phyloP scores from a whole-genome alignment of 768 basidiomycete genomes.

The Phanerochaete carnosa region DNA sequence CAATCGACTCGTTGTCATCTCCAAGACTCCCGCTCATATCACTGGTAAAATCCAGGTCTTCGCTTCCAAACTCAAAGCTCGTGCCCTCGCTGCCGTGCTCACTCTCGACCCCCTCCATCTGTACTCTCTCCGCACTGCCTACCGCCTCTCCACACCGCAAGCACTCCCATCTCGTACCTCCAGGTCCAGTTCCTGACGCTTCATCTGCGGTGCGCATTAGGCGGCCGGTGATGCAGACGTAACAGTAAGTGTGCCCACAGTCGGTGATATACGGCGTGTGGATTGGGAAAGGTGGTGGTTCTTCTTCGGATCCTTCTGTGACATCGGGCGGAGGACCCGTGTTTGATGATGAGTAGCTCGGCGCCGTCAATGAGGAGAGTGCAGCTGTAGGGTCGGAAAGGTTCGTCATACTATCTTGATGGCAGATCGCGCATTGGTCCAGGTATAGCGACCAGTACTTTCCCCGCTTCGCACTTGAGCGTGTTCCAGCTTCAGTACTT shows the following conservation, averaged over 20 bases:
- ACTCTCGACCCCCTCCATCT: slow-evolving; percentile 29
- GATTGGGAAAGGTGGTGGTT: slow-evolving; percentile 60
- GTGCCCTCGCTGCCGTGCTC: slow-evolving; percentile 19
- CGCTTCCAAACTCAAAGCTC: slow-evolving; percentile 24
- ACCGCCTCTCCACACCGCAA: slow-evolving; percentile 73
- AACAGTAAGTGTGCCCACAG: slow-evolving; percentile 89
- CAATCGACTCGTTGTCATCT: slow-evolving; percentile 29
- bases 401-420: slow-evolving; percentile 66
- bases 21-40: slow-evolving; percentile 27
- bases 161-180: slow-evolving; percentile 73
- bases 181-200: slow-evolving; percentile 27
- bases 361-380: slow-evolving; percentile 33
- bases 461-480: slow-evolving; percentile 32
- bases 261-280: slow-evolving; percentile 80
- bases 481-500: background rate
- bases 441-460: slow-evolving; percentile 67
- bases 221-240: slow-evolving; percentile 85
- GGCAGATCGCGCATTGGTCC: slow-evolving; percentile 89
- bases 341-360: slow-evolving; percentile 25
- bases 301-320: slow-evolving; percentile 29
- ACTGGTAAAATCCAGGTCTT: slow-evolving; percentile 21
- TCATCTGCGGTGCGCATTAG: slow-evolving; percentile 74
- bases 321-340: slow-evolving; percentile 20
- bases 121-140: slow-evolving; percentile 54
- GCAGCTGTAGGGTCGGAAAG: slow-evolving; percentile 50